Conservation (phyloP, 2,329 filamentous ascomycete genomes). For the Fusarium sp. region DNA sequence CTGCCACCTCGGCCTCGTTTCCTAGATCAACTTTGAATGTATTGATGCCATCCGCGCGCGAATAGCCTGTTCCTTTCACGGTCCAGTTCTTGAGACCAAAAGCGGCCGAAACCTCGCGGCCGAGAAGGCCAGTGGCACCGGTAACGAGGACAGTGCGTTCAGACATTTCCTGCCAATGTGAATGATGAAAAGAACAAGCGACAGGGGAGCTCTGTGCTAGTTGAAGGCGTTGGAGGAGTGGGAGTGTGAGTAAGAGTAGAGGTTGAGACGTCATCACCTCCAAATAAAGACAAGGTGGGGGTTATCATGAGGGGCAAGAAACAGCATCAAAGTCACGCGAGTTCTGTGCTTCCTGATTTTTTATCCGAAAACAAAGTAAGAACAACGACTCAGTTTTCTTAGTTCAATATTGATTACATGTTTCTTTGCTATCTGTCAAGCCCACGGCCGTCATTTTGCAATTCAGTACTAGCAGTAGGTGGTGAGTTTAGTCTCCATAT, state of each 20-base stretch:
- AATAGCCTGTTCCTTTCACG: conserved; percentile 80
- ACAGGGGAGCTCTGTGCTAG: background rate
- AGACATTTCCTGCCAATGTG: conserved; percentile 13
- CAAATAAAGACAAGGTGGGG: conserved; percentile 27
- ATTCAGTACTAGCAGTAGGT: too few species aligned
- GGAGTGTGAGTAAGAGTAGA: conserved; percentile 5
- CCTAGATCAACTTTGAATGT: conserved; percentile 72
- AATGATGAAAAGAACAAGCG: background rate
- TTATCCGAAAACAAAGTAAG: background rate
- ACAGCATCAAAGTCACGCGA: background rate
- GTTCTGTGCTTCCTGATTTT: background rate
- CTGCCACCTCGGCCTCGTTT: conserved; percentile 61
- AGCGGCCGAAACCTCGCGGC: conserved; percentile 78
- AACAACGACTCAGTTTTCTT: background rate
- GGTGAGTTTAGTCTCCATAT: too few species aligned
- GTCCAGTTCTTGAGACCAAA: conserved; percentile 74
- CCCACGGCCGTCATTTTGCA: too few species aligned
- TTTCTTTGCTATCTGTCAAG: background rate
- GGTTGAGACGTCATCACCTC: conserved; percentile 32
- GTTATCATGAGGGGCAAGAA: conserved; percentile 31
- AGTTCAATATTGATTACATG: background rate
- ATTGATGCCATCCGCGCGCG: conserved; percentile 76
- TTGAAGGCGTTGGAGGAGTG: background rate
- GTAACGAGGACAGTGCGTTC: conserved; percentile 76
- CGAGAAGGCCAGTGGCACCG: conserved; percentile 86